Evolutionary conservation across 257 asterid genomes (phyloP), one percentile per base, ranked within the genome.

Genomic region (Primulina huaijiensis): DNA sequence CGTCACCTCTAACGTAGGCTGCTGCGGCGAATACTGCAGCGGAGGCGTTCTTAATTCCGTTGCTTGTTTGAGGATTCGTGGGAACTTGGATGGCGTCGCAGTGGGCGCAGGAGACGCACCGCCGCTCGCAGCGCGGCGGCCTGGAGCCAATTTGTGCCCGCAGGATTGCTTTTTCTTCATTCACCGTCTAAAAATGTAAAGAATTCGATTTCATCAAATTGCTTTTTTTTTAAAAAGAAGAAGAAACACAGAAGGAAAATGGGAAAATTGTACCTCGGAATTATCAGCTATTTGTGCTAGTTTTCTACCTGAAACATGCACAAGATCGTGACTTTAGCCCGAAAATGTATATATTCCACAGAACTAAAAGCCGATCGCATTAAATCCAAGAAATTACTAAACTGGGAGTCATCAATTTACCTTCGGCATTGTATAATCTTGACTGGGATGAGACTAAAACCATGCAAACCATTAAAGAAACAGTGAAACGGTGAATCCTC

Each of bases 81-180:
- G 98, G 98, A 5, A 92, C 96, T 72, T 92, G 98, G 38, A 92
- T 83, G 52, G 98, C 95, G 72, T 86, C 89, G 52, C 98, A 92
- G n/a, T 79, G 90, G 46, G 75, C 76, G 50, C 98, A 89, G 25
- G 78, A 57, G 64, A 69, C 73, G 76, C 98, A 92, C 60, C 87
- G 75, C 69, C 80, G 80, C 25, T 88, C 87, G 77, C 98, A 92
- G 60, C 84, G 84, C 23, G 98, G 98, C 35, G 98, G 98, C 79
- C 82, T 64, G 0, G 98, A 92, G 14, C 98, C 98, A 69, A 88
- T 80, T 29, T 78, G 82, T 23, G 73, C 80, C 71, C 90, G 72
- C 78, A 87, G 73, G 0, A 62, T 56, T 25, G 53, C 43, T 20
- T 83, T 76, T 8, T 76, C 79, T 27, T 71, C 83, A 5, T 64